phyloP scores from a whole-genome alignment of 306 rosid species.

The Echinosophora koreensis region DNA sequence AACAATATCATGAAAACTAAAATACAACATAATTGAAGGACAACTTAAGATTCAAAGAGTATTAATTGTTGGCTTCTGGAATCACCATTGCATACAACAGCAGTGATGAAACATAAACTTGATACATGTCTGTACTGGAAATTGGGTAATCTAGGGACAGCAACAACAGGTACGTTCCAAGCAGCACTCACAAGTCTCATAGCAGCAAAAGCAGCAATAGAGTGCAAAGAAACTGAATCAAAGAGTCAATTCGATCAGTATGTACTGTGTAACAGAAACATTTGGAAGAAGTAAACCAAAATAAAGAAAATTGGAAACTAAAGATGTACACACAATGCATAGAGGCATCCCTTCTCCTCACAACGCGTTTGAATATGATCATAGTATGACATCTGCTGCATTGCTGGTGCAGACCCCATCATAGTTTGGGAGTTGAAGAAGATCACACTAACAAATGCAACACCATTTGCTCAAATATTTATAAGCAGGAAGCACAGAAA shows the following conservation, averaged over 20 bases:
- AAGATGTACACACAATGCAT: conserved; percentile 56
- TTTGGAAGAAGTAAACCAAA: conserved; percentile 8
- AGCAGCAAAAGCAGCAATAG: conserved; percentile 77
- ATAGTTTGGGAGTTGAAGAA: conserved; percentile 17
- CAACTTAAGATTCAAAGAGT: conserved; percentile 29
- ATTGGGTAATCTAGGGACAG: conserved; percentile 51
- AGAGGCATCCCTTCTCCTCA: conserved; percentile 63
- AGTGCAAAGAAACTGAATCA: conserved; percentile 59
- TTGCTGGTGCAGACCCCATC: conserved; percentile 56
- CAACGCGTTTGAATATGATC: conserved; percentile 54
- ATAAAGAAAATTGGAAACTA: conserved; percentile 5
- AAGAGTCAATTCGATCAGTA: conserved; percentile 1
- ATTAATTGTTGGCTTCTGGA: conserved; percentile 22
- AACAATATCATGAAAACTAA: not conserved
- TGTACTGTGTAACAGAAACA: not conserved
- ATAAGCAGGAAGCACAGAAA: conserved; percentile 24
- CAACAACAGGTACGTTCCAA: conserved; percentile 62
- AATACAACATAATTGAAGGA: not conserved
- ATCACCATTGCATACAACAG: conserved; percentile 31
- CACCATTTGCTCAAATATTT: not conserved
- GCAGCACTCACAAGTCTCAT: conserved; percentile 59
- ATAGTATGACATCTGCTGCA: conserved; percentile 56
- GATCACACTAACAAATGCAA: conserved; percentile 22
- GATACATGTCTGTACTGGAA: not conserved
- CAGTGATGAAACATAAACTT: conserved; percentile 26